Evolutionary conservation across 192 early-diverging fungal genomes (phyloP).

Genomic region (Podila minutissima): DNA sequence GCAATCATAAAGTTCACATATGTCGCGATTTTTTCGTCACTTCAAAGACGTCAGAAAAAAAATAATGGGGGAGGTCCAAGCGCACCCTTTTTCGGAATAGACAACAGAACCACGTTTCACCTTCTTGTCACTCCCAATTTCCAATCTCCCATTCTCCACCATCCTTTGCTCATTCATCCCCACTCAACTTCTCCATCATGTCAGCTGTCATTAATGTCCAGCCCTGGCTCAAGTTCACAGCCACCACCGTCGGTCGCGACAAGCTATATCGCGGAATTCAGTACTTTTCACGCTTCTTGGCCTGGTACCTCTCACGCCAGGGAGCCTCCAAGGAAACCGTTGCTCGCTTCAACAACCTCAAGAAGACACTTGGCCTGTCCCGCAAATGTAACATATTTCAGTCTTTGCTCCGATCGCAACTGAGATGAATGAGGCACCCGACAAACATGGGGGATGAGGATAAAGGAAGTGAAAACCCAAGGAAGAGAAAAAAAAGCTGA

Average conservation of each 20-base stretch:
- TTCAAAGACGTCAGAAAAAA: neutral
- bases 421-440: no score
- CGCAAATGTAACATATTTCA: slow-evolving; percentile 67
- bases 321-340: slow-evolving; percentile 67
- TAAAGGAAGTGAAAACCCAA: no score
- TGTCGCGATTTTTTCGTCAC: neutral
- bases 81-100: neutral
- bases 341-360: slow-evolving; percentile 67
- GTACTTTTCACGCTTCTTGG: slow-evolving; percentile 86
- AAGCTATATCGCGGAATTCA: slow-evolving; percentile 84
- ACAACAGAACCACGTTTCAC: neutral
- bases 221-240: slow-evolving; percentile 62
- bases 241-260: slow-evolving; percentile 77
- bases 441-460: no score
- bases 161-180: neutral
- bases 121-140: neutral
- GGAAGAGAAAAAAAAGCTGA: no score
- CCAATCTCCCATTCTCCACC: neutral
- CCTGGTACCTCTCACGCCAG: slow-evolving; percentile 68
- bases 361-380: slow-evolving; percentile 65
- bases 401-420: neutral
- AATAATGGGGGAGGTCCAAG: neutral
- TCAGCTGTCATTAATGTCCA: slow-evolving; percentile 43
- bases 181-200: neutral
- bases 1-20: no score